phyloP scores from a whole-genome alignment of 768 basidiomycete genomes.

The Mycena olivaceomarginata region DNA sequence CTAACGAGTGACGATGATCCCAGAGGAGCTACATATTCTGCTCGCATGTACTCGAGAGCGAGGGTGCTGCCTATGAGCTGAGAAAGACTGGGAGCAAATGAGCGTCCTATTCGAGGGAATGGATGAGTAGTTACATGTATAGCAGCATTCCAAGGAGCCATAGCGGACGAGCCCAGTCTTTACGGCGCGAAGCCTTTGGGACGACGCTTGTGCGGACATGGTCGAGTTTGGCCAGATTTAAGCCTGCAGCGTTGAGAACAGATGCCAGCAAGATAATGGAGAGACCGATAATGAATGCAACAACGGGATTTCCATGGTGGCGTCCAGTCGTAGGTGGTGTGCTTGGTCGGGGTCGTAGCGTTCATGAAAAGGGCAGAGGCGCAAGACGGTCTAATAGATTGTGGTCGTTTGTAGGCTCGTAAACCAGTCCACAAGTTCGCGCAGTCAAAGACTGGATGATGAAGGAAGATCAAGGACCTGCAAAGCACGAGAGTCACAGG shows the following conservation, averaged over 20 bases:
- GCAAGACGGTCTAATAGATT: neutral
- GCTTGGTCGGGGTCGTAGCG: conserved; percentile 14
- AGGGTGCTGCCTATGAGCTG: conserved; percentile 93
- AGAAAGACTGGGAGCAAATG: conserved; percentile 71
- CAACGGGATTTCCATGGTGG: conserved; percentile 62
- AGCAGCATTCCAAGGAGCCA: conserved; percentile 95
- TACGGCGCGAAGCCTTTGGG: conserved; percentile 84
- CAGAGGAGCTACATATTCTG: conserved; percentile 93
- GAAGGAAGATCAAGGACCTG: too few relatives aligned
- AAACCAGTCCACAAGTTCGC: too few relatives aligned
- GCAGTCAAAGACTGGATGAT: too few relatives aligned
- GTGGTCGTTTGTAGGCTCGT: too few relatives aligned
- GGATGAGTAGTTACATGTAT: conserved; percentile 79
- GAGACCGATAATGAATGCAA: conserved; percentile 90
- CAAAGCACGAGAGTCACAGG: too few relatives aligned
- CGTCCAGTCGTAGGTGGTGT: neutral
- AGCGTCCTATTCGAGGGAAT: neutral
- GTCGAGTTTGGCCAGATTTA: conserved; percentile 96
- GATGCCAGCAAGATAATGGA: conserved; percentile 90
- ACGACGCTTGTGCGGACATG: conserved; percentile 86
- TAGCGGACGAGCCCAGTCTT: conserved; percentile 89
- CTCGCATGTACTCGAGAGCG: conserved; percentile 92
- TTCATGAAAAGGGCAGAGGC: conserved; percentile 14
- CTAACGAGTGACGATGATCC: conserved; percentile 88
- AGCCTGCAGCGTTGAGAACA: conserved; percentile 92